Evolutionary conservation across 352 stramenopile genomes (phyloP).

Genomic region (Phytophthora vignae): DNA sequence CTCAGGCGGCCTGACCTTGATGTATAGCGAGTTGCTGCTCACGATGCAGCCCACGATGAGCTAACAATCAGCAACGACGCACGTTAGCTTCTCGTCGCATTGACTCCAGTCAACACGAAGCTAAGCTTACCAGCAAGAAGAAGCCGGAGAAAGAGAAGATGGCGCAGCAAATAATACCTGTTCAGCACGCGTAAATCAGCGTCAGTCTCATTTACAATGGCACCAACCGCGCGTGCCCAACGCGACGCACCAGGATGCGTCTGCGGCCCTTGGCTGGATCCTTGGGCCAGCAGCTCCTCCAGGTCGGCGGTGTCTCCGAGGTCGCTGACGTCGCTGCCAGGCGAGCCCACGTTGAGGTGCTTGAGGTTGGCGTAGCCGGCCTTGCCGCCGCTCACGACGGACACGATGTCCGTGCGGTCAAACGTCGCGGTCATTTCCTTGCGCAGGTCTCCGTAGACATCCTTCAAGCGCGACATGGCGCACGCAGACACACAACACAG

Average conservation of each 20-base stretch:
- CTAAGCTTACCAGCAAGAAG: slow-evolving; percentile 62
- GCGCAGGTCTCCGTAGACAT: slow-evolving; percentile 78
- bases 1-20: slow-evolving; percentile 80
- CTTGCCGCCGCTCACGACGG: slow-evolving; percentile 73
- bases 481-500: too few relatives aligned
- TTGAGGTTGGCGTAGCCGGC: slow-evolving; percentile 86
- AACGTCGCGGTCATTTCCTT: slow-evolving; percentile 86
- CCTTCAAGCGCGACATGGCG: slow-evolving; percentile 72
- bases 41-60: slow-evolving; percentile 88
- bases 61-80: slow-evolving; percentile 25
- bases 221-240: neutral
- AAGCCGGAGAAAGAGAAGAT: slow-evolving; percentile 83
- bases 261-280: slow-evolving; percentile 74
- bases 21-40: slow-evolving; percentile 89
- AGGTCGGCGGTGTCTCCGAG: slow-evolving; percentile 82
- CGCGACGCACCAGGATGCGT: slow-evolving; percentile 63
- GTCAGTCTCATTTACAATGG: too few relatives aligned
- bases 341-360: slow-evolving; percentile 82
- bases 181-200: neutral
- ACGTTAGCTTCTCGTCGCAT: neutral
- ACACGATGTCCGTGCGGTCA: slow-evolving; percentile 70
- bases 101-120: neutral
- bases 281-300: slow-evolving; percentile 79
- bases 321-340: slow-evolving; percentile 79
- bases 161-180: slow-evolving; percentile 79